Conservation (phyloP, 2,329 filamentous ascomycete genomes). For the Thelonectria blattea region DNA sequence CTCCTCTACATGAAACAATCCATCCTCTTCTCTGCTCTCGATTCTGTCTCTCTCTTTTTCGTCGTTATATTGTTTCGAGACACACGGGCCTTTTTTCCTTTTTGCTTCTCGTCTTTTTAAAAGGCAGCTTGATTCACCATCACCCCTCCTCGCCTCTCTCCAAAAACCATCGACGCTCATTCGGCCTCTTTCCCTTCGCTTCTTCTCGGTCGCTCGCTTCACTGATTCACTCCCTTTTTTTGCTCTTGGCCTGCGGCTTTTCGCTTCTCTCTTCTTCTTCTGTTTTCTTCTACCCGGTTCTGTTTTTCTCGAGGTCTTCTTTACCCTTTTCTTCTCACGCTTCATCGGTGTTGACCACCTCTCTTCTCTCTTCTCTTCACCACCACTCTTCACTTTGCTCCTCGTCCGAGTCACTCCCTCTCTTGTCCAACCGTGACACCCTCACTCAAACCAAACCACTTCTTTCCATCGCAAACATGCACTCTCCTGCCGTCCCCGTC, state of each 20-base stretch:
- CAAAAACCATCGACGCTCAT: background rate
- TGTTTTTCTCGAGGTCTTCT: background rate
- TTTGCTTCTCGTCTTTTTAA: background rate
- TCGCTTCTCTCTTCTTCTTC: background rate
- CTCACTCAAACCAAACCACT: background rate
- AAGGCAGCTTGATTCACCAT: background rate
- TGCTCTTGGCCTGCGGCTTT: background rate
- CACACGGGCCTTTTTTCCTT: constrained; percentile 3
- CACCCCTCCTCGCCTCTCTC: background rate
- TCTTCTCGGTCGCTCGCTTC: background rate
- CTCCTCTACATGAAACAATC: constrained; percentile 35
- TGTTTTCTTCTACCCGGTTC: background rate
- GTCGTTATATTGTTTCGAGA: background rate
- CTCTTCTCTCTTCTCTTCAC: too few relatives aligned
- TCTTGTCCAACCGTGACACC: too few relatives aligned
- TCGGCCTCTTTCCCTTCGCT: background rate
- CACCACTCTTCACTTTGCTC: background rate
- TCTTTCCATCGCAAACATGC: constrained; percentile 29
- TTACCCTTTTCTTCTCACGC: background rate
- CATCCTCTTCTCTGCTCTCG: constrained; percentile 21
- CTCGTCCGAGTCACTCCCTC: background rate
- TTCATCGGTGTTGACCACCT: background rate
- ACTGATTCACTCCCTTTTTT: background rate
- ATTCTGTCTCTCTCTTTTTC: constrained; percentile 7
- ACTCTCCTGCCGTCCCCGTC: constrained; percentile 6